A percentile compares a stretch with the other conserved stretches of the same genome.
Evolutionary conservation across 2,329 filamentous ascomycete genomes (phyloP).

Genomic region (Cadophora malorum): DNA sequence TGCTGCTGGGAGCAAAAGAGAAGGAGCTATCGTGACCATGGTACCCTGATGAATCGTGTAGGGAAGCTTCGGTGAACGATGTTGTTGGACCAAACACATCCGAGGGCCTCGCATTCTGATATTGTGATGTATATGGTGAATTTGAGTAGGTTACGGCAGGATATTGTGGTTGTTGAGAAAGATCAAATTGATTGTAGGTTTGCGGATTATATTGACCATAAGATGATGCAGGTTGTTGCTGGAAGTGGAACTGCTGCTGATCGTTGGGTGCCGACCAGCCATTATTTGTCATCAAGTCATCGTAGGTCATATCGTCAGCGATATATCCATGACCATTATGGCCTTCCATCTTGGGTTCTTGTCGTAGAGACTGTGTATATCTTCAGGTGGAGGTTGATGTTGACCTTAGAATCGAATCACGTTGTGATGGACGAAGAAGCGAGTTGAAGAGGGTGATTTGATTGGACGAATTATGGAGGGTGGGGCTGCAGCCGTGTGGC

Average conservation of each 20-base stretch:
- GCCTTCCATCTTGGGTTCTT: constrained; percentile 38
- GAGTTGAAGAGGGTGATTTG: constrained; percentile 21
- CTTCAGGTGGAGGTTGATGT: neutral
- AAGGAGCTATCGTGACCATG: constrained; percentile 39
- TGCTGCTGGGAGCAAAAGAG: constrained; percentile 34
- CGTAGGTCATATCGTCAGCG: constrained; percentile 39
- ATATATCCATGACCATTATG: constrained; percentile 40
- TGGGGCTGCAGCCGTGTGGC: neutral
- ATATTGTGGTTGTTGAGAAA: constrained; percentile 40
- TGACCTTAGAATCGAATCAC: neutral
- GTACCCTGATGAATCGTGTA: constrained; percentile 37
- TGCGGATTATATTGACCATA: constrained; percentile 38
- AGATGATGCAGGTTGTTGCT: constrained; percentile 28
- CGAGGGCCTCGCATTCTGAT: constrained; percentile 38
- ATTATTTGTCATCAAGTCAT: constrained; percentile 40
- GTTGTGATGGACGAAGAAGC: constrained; percentile 1
- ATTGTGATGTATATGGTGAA: constrained; percentile 41
- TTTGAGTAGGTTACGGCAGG: constrained; percentile 36
- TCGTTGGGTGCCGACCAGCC: constrained; percentile 37
- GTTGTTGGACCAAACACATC: constrained; percentile 38
- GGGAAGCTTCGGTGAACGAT: constrained; percentile 38
- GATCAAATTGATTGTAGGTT: constrained; percentile 38
- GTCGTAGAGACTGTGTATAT: neutral
- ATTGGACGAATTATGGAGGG: constrained; percentile 20
- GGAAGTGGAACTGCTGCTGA: constrained; percentile 38